Base-by-base conservation (phyloP, 2,329 filamentous ascomycete species). In the Graphilbum ipis-grandicollis region DNA sequence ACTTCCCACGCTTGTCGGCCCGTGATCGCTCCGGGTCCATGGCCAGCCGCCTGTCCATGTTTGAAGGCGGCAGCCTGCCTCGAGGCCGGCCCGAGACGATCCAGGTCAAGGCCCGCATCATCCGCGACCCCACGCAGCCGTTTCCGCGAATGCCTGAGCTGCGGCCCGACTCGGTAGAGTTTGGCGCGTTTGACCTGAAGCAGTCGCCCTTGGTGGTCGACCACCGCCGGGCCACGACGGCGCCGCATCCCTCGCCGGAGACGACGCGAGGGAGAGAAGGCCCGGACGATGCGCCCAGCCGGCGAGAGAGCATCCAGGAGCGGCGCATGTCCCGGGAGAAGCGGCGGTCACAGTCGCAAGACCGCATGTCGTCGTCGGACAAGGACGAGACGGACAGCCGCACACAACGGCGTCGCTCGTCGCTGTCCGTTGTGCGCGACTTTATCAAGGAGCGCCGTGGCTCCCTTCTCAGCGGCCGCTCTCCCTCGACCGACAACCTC, bases 101-200 rank as follows among this genome's bases (percentile, higher is more conserved):
- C n/a, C 86, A 85, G 33, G 85, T 93, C 10, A 90, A 80, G 15
- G 82, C 86, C 34, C 74, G 78, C 36, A 93, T 93, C 43, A 62
- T 93, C 28, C 74, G 83, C 34, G 79, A 80, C 44, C 61, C 67
- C 10, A 53, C 51, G 17, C 60, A 68, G 25, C 52, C 52, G 17
- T 56, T 58, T 31, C 53, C 56, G 5, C 57, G 53, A 40, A 51
- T 52, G 17, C 49, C 59, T 2, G 65, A 68, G 15, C 46, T 52
- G 3, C 55, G 53, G 3, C 56, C 52, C 28, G 61, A 63, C 35
- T 48, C 51, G 15, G 53, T 50, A 3, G 68, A 71, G 15, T 65
- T 58, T 42, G 52, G 50, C 28, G 59, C 61, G 6, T 43, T 69
- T 29, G 65, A 74, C 15, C 52, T 75, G 17, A 70, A 67, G 51